phyloP scores from a whole-genome alignment of 164 flowering plant species.

The Stephania cephalantha region DNA sequence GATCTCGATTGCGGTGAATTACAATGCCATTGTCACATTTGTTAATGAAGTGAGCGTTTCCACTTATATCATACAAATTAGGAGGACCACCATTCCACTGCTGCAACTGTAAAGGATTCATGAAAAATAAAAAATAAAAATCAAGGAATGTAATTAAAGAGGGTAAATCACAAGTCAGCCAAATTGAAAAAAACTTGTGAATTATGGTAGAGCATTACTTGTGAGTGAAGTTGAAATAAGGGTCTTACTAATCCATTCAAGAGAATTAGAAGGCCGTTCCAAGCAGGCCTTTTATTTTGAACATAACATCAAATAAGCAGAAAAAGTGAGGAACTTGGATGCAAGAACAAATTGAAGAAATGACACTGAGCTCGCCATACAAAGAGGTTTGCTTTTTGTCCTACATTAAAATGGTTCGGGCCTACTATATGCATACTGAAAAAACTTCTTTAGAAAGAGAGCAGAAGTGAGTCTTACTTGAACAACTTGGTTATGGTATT shows the following conservation, averaged over 20 bases:
- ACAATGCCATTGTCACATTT: conserved; percentile 99
- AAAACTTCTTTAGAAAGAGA: too few relatives aligned
- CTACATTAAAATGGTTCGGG: neutral
- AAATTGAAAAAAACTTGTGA: neutral
- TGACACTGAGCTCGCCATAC: too few relatives aligned
- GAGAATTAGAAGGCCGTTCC: too few relatives aligned
- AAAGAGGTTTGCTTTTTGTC: neutral
- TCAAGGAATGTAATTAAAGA: neutral
- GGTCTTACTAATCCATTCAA: too few relatives aligned
- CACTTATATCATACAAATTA: conserved; percentile 93
- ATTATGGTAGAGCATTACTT: conserved; percentile 38
- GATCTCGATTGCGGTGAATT: conserved; percentile 88
- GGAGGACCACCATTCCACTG: conserved; percentile 87
- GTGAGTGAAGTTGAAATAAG: conserved; percentile 36
- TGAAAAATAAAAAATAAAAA: neutral
- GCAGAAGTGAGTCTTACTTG: too few relatives aligned
- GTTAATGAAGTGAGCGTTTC: conserved; percentile 98
- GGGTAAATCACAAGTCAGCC: neutral
- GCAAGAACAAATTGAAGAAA: too few relatives aligned
- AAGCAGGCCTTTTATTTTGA: too few relatives aligned
- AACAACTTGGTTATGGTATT: too few relatives aligned
- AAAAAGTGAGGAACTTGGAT: too few relatives aligned
- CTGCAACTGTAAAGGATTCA: conserved; percentile 51
- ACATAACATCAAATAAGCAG: too few relatives aligned
- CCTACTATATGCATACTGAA: neutral